phyloP scores from a whole-genome alignment of 495 filamentous ascomycete genomes.

The Penicillium macrosclerotiorum region DNA sequence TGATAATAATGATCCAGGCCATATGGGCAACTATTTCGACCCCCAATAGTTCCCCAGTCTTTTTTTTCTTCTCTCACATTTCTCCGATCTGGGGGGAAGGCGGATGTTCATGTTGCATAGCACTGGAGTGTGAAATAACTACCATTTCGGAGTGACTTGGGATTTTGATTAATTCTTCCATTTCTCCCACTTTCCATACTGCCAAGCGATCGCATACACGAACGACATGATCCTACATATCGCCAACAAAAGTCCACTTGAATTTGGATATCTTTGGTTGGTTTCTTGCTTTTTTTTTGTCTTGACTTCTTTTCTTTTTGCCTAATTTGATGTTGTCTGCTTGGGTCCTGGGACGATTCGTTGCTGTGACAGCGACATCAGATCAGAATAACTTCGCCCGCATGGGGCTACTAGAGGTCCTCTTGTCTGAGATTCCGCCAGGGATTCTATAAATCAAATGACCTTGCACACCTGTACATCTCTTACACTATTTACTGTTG shows the following conservation, averaged over 20 bases:
- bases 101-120: conserved; percentile 9
- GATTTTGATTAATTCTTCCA: neutral
- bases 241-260: neutral
- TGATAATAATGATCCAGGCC: conserved; percentile 9
- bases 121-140: too few species aligned
- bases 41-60: conserved; percentile 3
- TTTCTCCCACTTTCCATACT: neutral
- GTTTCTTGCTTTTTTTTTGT: neutral
- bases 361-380: too few species aligned
- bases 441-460: too few species aligned
- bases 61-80: too few species aligned
- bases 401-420: too few species aligned
- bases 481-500: too few species aligned
- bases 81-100: too few species aligned
- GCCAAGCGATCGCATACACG: conserved; percentile 6
- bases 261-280: neutral
- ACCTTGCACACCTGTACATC: too few species aligned
- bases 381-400: too few species aligned
- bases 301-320: neutral
- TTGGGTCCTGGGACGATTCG: too few species aligned
- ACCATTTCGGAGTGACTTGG: conserved; percentile 16
- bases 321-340: neutral
- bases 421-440: too few species aligned
- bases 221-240: conserved; percentile 8
- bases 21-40: conserved; percentile 10